A percentile compares a stretch with the other conserved stretches of the same genome.
phyloP scores from a whole-genome alignment of 2,329 filamentous ascomycete species.

The Aspergillus pseudoglaucus region DNA sequence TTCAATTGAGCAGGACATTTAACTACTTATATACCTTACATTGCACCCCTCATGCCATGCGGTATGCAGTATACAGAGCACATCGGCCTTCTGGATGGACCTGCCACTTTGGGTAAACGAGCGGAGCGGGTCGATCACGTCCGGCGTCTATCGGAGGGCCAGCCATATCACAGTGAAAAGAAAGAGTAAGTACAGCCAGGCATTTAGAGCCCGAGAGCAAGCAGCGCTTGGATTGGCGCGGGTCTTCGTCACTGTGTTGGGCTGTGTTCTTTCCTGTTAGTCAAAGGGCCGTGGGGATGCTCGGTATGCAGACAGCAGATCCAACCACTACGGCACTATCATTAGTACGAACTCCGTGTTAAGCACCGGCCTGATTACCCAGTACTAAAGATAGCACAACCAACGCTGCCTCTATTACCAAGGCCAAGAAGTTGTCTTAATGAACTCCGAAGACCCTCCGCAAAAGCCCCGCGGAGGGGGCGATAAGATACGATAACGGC shows the following conservation, averaged over 20 bases:
- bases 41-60: background rate
- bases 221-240: no score
- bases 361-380: no score
- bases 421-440: background rate
- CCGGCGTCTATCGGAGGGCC: background rate
- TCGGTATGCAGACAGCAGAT: background rate
- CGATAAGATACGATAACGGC: slow-evolving; percentile 1
- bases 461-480: no score
- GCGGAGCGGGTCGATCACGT: background rate
- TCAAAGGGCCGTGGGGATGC: no score
- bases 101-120: slow-evolving; percentile 18
- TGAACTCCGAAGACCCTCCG: background rate
- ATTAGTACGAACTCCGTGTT: no score
- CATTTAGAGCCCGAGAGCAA: no score
- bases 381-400: no score
- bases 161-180: background rate
- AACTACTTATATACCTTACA: background rate
- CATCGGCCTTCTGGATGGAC: slow-evolving; percentile 17
- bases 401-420: background rate
- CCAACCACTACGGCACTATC: no score
- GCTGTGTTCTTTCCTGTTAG: no score
- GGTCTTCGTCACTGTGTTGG: no score
- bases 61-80: background rate
- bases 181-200: no score
- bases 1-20: background rate